Base-by-base conservation (phyloP, 352 stramenopile genomes). In the Globisporangium camurandrum region DNA sequence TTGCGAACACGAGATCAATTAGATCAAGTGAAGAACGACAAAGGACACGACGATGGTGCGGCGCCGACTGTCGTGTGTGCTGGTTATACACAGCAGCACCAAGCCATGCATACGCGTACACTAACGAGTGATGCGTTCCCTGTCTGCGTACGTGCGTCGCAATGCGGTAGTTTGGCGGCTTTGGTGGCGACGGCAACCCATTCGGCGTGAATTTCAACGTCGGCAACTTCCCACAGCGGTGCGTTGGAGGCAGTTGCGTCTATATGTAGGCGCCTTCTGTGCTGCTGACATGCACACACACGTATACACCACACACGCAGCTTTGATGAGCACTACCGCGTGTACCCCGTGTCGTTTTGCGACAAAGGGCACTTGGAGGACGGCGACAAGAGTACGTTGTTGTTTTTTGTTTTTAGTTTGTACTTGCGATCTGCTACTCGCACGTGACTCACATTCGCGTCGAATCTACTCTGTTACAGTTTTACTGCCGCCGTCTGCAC, bases 401-500 rank as follows among this genome's bases (percentile, higher is more conserved):
- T 16, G 12, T n/a, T n/a, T n/a, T n/a, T n/a, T n/a, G n/a, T n/a
- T n/a, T n/a, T n/a, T n/a, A n/a, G n/a, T n/a, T n/a, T n/a, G n/a
- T n/a, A n/a, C n/a, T n/a, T n/a, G n/a, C n/a, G n/a, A n/a, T n/a
- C n/a, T n/a, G n/a, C n/a, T n/a, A n/a, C n/a, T n/a, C n/a, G n/a
- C n/a, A n/a, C n/a, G n/a, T n/a, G n/a, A n/a, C n/a, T n/a, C n/a
- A n/a, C n/a, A n/a, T n/a, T n/a, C n/a, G n/a, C n/a, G n/a, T n/a
- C n/a, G n/a, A n/a, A n/a, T n/a, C n/a, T n/a, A n/a, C n/a, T n/a
- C n/a, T n/a, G n/a, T n/a, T 39, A 30, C 24, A 93, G 83, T 99
- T 59, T 64, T 99, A 24, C 63, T 99, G 39, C 97, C 97, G 2
- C 91, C 93, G 30, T 99, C 95, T n/a, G 96, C 97, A 17, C 93